Conservation (phyloP, 768 basidiomycete species). For the Termitomyces bulborhizus region DNA sequence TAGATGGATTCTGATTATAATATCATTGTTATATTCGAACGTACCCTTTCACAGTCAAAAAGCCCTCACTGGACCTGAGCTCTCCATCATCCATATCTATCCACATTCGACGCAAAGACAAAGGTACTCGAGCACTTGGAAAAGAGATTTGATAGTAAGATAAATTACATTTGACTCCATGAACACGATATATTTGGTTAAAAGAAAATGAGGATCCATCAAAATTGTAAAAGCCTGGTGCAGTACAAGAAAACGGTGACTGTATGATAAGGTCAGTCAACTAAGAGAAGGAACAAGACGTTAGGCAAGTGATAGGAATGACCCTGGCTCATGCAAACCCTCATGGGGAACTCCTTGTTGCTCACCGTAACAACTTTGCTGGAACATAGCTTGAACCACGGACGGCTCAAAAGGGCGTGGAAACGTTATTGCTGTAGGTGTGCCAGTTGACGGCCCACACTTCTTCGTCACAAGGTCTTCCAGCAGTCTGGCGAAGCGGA, state of each 20-base stretch:
- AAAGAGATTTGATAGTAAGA: too few relatives aligned
- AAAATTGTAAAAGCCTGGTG: neutral
- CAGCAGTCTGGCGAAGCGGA: conserved; percentile 53
- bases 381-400: conserved; percentile 25
- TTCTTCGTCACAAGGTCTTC: conserved; percentile 36
- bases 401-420: conserved; percentile 26
- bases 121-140: too few relatives aligned
- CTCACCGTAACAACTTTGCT: conserved; percentile 20
- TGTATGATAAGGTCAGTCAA: neutral
- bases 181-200: neutral
- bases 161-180: too few relatives aligned
- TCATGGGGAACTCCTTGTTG: conserved; percentile 24
- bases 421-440: conserved; percentile 25
- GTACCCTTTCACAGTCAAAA: too few relatives aligned
- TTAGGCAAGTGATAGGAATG: conserved; percentile 26
- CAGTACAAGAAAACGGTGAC: neutral
- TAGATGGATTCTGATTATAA: too few relatives aligned
- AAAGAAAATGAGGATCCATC: neutral
- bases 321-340: conserved; percentile 28
- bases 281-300: neutral
- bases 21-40: too few relatives aligned
- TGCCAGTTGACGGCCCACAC: conserved; percentile 26
- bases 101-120: too few relatives aligned
- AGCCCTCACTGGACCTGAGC: too few relatives aligned
- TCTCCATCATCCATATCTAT: too few relatives aligned